Evolutionary conservation across 768 basidiomycete species (phyloP).

Genomic region (Mycena crocata): DNA sequence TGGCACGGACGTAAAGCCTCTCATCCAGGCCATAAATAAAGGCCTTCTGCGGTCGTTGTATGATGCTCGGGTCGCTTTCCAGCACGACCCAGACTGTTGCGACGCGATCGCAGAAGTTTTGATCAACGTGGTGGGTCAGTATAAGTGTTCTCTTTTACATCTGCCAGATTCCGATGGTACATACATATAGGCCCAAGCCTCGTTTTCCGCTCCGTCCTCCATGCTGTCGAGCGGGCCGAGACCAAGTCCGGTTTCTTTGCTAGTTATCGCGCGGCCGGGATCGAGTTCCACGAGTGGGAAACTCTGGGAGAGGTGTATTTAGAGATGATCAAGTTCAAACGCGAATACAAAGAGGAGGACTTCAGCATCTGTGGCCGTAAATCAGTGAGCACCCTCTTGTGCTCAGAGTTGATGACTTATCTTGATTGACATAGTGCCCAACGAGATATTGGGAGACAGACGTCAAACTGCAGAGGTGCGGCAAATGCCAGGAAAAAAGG

Average conservation of each 20-base stretch:
- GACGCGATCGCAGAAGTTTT: slow-evolving; percentile 12
- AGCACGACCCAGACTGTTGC: slow-evolving; percentile 6
- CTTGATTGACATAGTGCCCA: slow-evolving; percentile 5
- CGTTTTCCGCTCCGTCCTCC: slow-evolving; percentile 27
- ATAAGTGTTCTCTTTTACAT: background rate
- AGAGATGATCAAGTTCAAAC: slow-evolving; percentile 8
- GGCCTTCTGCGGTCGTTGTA: slow-evolving; percentile 23
- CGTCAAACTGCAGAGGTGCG: slow-evolving; percentile 25
- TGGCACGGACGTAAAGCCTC: slow-evolving; percentile 18
- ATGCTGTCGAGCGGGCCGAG: slow-evolving; percentile 23
- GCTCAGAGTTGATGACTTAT: background rate
- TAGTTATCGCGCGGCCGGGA: background rate
- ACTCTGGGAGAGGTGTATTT: slow-evolving; percentile 12
- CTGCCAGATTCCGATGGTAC: background rate
- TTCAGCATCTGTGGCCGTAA: slow-evolving; percentile 2
- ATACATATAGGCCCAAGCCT: slow-evolving; percentile 11
- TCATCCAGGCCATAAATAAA: slow-evolving; percentile 24
- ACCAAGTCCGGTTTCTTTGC: slow-evolving; percentile 15
- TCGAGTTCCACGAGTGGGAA: slow-evolving; percentile 23
- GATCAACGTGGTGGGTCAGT: slow-evolving; percentile 12
- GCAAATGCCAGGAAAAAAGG: slow-evolving; percentile 18
- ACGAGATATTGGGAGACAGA: background rate
- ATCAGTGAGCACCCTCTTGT: background rate
- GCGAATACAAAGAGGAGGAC: slow-evolving; percentile 3
- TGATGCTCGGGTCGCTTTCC: slow-evolving; percentile 24